These are phyloP conservation scores for Pseudocercospora musae DNA, from an alignment of 2,329 filamentous ascomycete species.

Conservation along the genomic window DNA sequence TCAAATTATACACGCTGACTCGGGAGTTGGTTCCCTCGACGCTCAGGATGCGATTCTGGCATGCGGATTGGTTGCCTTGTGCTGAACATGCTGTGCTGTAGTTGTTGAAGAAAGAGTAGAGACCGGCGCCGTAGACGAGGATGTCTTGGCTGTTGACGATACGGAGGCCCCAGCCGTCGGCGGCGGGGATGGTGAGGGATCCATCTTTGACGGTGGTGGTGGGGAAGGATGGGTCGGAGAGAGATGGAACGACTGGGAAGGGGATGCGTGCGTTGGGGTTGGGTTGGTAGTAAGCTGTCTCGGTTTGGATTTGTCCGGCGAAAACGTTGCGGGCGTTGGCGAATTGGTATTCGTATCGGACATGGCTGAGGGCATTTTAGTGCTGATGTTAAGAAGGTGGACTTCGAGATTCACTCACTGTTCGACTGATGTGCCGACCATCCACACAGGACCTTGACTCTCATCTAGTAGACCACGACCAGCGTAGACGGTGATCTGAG, in stretches of 20 bases:
- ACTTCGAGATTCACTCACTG: constrained; percentile 35
- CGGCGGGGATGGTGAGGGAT: constrained; percentile 34
- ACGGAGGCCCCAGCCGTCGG: constrained; percentile 64
- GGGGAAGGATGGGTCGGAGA: constrained; percentile 67
- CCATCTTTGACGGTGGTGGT: constrained; percentile 38
- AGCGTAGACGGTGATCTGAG: constrained; percentile 82
- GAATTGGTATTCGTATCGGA: constrained; percentile 77
- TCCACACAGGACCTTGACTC: constrained; percentile 56
- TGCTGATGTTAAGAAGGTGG: not conserved
- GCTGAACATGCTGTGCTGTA: constrained; percentile 49
- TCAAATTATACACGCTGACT: constrained; percentile 44
- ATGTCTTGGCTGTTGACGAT: constrained; percentile 57
- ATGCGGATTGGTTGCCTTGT: constrained; percentile 39
- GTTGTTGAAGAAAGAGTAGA: constrained; percentile 68
- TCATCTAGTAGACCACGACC: constrained; percentile 83
- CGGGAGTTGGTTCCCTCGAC: constrained; percentile 41
- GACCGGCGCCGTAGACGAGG: constrained; percentile 59
- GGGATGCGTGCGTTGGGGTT: constrained; percentile 71
- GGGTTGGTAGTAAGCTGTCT: constrained; percentile 82
- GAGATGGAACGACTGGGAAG: constrained; percentile 57
- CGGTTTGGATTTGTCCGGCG: constrained; percentile 78
- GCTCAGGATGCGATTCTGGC: constrained; percentile 50
- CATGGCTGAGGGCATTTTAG: constrained; percentile 34
- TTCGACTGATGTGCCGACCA: constrained; percentile 66
- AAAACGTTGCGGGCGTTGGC: constrained; percentile 72